Base-by-base conservation (phyloP, 345 rosid genomes). In the Murraya koenigii region DNA sequence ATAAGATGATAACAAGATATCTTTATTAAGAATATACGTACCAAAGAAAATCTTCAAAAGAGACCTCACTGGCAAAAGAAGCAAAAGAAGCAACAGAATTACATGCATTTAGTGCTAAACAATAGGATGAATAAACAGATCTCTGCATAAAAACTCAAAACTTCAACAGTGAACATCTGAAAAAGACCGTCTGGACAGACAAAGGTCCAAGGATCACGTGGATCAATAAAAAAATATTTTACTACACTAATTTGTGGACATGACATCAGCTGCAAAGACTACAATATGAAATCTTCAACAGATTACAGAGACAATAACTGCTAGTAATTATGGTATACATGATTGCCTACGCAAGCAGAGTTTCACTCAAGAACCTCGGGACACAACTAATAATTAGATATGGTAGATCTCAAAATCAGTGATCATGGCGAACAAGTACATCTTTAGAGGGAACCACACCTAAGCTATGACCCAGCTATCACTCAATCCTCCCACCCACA, bases 31-130 rank as follows among this genome's bases (percentile, higher is more conserved):
- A 76, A 69, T 76, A 75, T 54, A 74, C 86, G 56, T 84, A 95
- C 98, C 98, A 95, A 66, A 95, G 93, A 82, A 95, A 95, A 80
- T 89, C 93, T 80, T 95, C 93, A 84, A 92, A 95, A 54, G 82
- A 80, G 47, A 85, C 91, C 80, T 88, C 86, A 49, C 99, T 95
- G 91, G 84, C 80, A 83, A 72, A 64, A 78, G 61, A 83, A 86
- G 84, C 80, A 83, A 72, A 64, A 78, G 61, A 83, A 86, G 74
- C 64, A 41, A 79, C 19, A 67, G 25, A 75, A 74, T 20, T 49
- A n/a, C 20, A 23, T 65, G 60, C 35, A 69, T 70, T 70, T 69
- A 72, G 77, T 56, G 68, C 15, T 17, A 6, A 25, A 66, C 38
- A 49, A 70, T 36, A 69, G 44, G 33, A 47, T 56, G 74, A 76